These are phyloP conservation scores for Hypholoma sublateritium DNA, from an alignment of 768 basidiomycete genomes.

Conservation along the genomic window DNA sequence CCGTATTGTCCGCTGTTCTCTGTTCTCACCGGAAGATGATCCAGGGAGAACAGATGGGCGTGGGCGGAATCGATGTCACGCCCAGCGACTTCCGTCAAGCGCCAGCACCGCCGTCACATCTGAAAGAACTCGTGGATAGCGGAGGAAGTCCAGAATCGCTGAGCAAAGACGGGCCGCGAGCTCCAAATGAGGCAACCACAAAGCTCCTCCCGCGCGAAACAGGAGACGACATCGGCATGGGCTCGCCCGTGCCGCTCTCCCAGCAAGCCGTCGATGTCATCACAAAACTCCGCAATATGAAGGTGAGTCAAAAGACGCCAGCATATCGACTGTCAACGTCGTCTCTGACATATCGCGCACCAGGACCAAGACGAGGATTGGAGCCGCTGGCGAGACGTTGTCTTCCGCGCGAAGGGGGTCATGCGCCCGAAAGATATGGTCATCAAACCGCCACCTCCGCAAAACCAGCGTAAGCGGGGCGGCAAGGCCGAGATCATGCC, in stretches of 20 bases:
- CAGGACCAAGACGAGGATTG: slow-evolving; percentile 88
- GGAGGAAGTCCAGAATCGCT: slow-evolving; percentile 50
- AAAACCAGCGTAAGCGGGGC: slow-evolving; percentile 59
- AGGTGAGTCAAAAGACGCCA: slow-evolving; percentile 44
- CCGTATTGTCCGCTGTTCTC: neutral
- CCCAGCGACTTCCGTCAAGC: slow-evolving; percentile 67
- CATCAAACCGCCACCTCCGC: slow-evolving; percentile 55
- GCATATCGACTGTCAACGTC: neutral
- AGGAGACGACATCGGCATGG: slow-evolving; percentile 85
- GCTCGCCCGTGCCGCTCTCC: slow-evolving; percentile 79
- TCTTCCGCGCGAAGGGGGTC: slow-evolving; percentile 73
- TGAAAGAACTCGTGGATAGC: slow-evolving; percentile 35
- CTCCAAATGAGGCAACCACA: slow-evolving; percentile 7
- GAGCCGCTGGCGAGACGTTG: slow-evolving; percentile 84
- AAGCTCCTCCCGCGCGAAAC: slow-evolving; percentile 80
- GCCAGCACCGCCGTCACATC: slow-evolving; percentile 55
- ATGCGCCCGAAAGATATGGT: slow-evolving; percentile 45
- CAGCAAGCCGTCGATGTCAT: slow-evolving; percentile 78
- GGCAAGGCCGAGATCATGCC: slow-evolving; percentile 45
- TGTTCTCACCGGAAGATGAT: slow-evolving; percentile 4
- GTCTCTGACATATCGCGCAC: neutral
- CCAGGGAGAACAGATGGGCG: slow-evolving; percentile 72
- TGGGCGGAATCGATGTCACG: slow-evolving; percentile 76
- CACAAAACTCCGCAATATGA: slow-evolving; percentile 76
- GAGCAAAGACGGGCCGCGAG: slow-evolving; percentile 16